Evolutionary conservation across 1,139 yeast species (phyloP).

Genomic region (Blastobotrys raffinosifermentans): DNA sequence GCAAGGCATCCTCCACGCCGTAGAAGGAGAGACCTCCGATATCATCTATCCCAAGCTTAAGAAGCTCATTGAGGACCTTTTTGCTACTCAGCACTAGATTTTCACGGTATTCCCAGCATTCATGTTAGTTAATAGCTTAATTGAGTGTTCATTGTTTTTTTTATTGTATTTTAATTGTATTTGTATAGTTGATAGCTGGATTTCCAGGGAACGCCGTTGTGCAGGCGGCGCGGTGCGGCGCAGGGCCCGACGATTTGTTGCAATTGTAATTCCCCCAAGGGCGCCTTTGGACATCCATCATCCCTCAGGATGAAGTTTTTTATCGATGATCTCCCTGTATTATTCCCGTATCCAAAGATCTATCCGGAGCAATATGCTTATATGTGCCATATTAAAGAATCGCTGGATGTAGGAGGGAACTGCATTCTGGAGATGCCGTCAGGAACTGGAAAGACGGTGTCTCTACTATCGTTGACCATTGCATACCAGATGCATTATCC

Average conservation of each 20-base stretch:
- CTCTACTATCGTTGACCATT: conserved; percentile 80
- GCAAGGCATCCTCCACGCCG: conserved; percentile 48
- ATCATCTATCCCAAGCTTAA: conserved; percentile 68
- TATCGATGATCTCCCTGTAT: conserved; percentile 91
- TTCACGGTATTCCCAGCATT: no score
- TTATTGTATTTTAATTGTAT: no score
- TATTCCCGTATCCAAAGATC: conserved; percentile 95
- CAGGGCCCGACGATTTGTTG: no score
- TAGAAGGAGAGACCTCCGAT: conserved; percentile 78
- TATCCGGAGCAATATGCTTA: conserved; percentile 98
- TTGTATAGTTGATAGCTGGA: no score
- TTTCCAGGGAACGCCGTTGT: no score
- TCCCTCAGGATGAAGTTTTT: conserved; percentile 53
- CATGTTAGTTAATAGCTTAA: no score
- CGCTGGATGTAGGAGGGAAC: conserved; percentile 96
- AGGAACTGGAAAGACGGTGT: conserved; percentile 98
- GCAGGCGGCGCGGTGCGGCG: no score
- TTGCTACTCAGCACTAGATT: no score
- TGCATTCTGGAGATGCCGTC: conserved; percentile 99
- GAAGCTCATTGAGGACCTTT: conserved; percentile 13
- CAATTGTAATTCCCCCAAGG: no score
- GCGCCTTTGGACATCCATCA: no score
- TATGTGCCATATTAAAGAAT: conserved; percentile 91
- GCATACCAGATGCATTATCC: conserved; percentile 96
- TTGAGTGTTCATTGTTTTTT: no score